Conservation (phyloP, 495 filamentous ascomycete genomes). For the Aspergillus haitiensis region DNA sequence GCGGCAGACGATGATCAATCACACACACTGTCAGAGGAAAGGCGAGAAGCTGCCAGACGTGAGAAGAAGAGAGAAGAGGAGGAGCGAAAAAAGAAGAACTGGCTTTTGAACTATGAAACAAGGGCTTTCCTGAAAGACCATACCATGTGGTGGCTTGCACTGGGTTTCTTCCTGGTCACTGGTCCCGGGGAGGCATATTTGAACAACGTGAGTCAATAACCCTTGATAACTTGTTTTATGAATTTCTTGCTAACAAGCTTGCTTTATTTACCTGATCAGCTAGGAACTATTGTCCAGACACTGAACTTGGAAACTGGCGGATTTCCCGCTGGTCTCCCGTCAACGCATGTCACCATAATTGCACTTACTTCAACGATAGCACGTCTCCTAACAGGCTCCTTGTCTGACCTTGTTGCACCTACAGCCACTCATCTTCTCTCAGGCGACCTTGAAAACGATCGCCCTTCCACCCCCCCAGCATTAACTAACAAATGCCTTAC, state of each 20-base stretch:
- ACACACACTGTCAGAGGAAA: slow-evolving; percentile 44
- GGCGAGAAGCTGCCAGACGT: slow-evolving; percentile 43
- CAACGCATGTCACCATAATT: slow-evolving; percentile 89
- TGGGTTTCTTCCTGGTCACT: slow-evolving; percentile 90
- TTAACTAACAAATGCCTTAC: slow-evolving; percentile 40
- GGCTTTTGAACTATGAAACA: slow-evolving; percentile 86
- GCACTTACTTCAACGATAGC: slow-evolving; percentile 88
- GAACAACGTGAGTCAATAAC: slow-evolving; percentile 64
- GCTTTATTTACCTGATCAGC: slow-evolving; percentile 29
- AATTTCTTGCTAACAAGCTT: slow-evolving; percentile 2
- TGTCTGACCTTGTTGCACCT: slow-evolving; percentile 87
- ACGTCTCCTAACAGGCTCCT: slow-evolving; percentile 77
- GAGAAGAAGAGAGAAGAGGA: slow-evolving; percentile 61
- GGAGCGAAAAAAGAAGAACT: slow-evolving; percentile 73
- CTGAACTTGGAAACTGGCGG: slow-evolving; percentile 61
- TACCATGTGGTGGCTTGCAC: slow-evolving; percentile 92
- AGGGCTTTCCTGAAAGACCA: slow-evolving; percentile 76
- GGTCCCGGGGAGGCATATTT: slow-evolving; percentile 96
- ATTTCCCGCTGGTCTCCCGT: slow-evolving; percentile 65
- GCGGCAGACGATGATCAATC: slow-evolving; percentile 35
- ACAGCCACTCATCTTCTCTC: slow-evolving; percentile 43
- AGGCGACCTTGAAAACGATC: slow-evolving; percentile 34
- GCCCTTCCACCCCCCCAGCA: slow-evolving; percentile 28
- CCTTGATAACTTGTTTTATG: slow-evolving; percentile 3
- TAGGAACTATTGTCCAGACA: slow-evolving; percentile 89